A percentile compares a stretch with the other conserved stretches of the same genome.
These are phyloP conservation scores for Insectozyma bohioensis DNA, from an alignment of 1,139 yeast genomes.

Conservation along the genomic window DNA sequence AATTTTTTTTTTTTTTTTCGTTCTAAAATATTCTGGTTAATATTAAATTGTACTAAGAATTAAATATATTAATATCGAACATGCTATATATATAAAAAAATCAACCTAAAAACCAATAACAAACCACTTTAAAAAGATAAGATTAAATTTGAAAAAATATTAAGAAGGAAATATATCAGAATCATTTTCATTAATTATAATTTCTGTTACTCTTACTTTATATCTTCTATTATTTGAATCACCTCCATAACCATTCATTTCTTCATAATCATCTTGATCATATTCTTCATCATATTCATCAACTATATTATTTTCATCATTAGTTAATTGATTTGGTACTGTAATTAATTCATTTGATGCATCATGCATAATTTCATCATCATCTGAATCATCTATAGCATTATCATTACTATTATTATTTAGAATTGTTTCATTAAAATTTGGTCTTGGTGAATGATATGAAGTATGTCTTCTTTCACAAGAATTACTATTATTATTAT, in stretches of 20 bases:
- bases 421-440: conserved; percentile 14
- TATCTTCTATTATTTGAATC: conserved; percentile 30
- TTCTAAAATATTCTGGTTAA: neutral
- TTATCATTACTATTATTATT: conserved; percentile 8
- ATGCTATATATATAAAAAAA: no score
- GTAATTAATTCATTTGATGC: conserved; percentile 7
- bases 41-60: no score
- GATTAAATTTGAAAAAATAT: no score
- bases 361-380: conserved; percentile 11
- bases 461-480: conserved; percentile 34
- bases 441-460: conserved; percentile 29
- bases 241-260: conserved; percentile 24
- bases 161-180: conserved; percentile 24
- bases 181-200: conserved; percentile 44
- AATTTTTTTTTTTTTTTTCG: neutral
- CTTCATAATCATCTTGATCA: conserved; percentile 24
- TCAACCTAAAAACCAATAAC: no score
- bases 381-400: conserved; percentile 14
- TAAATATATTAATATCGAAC: no score
- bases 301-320: conserved; percentile 18
- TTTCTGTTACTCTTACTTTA: conserved; percentile 54
- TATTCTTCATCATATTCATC: conserved; percentile 26
- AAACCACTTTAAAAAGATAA: no score
- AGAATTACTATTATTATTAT: neutral
- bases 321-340: conserved; percentile 10